Base-by-base conservation (phyloP, 202 grass and related monocot species). In the Setaria italica region DNA sequence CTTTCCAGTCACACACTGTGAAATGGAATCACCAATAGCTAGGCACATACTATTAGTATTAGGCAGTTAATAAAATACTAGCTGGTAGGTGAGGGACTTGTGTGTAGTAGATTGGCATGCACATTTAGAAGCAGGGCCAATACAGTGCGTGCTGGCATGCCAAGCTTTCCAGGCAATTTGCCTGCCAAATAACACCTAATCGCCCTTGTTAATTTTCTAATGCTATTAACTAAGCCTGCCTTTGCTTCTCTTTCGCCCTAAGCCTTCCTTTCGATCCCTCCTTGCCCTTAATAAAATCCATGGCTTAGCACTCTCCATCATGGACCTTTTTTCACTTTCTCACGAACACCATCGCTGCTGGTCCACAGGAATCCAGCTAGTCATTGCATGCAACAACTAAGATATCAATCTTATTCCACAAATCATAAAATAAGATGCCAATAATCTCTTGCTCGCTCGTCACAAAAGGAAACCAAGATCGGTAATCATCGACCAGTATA, bases 321-420 rank as follows among this genome's bases (percentile, higher is more conserved):
- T 84, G 64, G 67, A 62, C 16, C 50, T 79, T 59, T 79, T 59
- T 78, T 21, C 50, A n/a, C 50, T 86, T 79, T 87, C 55, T 69
- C 80, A 75, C 60, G 72, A 89, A 83, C 73, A 41, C 46, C 13
- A 72, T 49, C 29, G 79, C 81, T 47, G 82, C 84, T 81, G 67
- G 87, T 90, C 79, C 82, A 92, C 60, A 74, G 80, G 83, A 90
- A 91, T 93, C 93, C 84, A 90, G 84, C 80, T 77, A 87, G 62
- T 46, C 80, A 83, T 85, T 87, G 62, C 74, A 79, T 72, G 78
- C 43, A 83, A 58, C 84, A 66, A 89, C 68, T 80, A 84, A 87
- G 84, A 79, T 65, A 80, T 75, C 81, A 77, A 66, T n/a, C 72
- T 83, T 70, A 25, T 43, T 67, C 6, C 29, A 39, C 5, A 4